Conservation (phyloP, 371 early-diverging fungal species). For the Batrachochytrium dendrobatidis region DNA sequence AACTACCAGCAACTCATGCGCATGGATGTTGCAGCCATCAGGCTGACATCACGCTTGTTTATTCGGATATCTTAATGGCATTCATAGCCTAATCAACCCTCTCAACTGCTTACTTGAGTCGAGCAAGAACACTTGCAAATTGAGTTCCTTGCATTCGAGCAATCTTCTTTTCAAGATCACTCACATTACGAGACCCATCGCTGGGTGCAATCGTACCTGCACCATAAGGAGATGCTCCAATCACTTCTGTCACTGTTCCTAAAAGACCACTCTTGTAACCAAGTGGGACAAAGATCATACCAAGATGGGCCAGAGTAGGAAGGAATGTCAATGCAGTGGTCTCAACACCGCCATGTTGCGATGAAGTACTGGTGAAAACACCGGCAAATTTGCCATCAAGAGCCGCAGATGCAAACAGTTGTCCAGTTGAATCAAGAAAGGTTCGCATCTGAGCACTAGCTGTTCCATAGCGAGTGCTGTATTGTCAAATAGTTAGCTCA, state of each 20-base stretch:
- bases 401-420: conserved; percentile 59
- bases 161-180: conserved; percentile 56
- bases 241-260: conserved; percentile 9
- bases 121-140: conserved; percentile 26
- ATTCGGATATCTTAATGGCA: too few species aligned
- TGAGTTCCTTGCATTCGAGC: conserved; percentile 41
- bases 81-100: too few species aligned
- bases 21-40: too few species aligned
- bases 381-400: conserved; percentile 67
- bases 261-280: conserved; percentile 41
- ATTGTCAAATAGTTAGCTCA: neutral
- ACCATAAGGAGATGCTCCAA: conserved; percentile 72
- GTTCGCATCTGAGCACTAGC: conserved; percentile 71
- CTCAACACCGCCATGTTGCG: conserved; percentile 75
- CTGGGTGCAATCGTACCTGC: conserved; percentile 61
- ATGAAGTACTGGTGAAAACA: conserved; percentile 63
- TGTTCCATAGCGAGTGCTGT: conserved; percentile 14
- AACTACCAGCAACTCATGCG: too few species aligned
- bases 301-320: conserved; percentile 69
- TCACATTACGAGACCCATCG: conserved; percentile 61
- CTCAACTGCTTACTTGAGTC: conserved; percentile 6
- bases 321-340: conserved; percentile 64
- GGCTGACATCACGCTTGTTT: too few species aligned
- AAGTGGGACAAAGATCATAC: conserved; percentile 70
- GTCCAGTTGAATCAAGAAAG: conserved; percentile 68